Percentiles rank a stretch among this genome's conserved stretches.
phyloP scores from a whole-genome alignment of 2,329 filamentous ascomycete genomes.

The Helotiales sp. region DNA sequence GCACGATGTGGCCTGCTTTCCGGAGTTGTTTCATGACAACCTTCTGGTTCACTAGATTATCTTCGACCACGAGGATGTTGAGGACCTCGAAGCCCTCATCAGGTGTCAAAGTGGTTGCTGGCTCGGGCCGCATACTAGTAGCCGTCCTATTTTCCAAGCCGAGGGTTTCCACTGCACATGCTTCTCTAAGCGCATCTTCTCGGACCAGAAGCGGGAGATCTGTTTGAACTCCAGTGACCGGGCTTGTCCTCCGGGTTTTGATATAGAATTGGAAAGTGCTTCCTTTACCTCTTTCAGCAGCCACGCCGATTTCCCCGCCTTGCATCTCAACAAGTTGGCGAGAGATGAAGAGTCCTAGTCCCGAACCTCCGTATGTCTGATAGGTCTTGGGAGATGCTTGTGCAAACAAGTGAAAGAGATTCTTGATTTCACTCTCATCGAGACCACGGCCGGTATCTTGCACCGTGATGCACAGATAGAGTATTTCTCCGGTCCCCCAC shows the following conservation, averaged over 20 bases:
- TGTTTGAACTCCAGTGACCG: constrained; percentile 27
- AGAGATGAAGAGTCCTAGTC: constrained; percentile 78
- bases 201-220: constrained; percentile 25
- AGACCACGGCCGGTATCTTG: constrained; percentile 77
- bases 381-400: constrained; percentile 78
- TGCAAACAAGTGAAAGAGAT: constrained; percentile 78
- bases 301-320: constrained; percentile 77
- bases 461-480: constrained; percentile 75
- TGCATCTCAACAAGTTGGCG: constrained; percentile 79
- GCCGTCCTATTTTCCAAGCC: not conserved
- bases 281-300: constrained; percentile 67
- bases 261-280: constrained; percentile 76
- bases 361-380: constrained; percentile 75
- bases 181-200: constrained; percentile 27
- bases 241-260: constrained; percentile 52
- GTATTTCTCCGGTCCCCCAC: constrained; percentile 47
- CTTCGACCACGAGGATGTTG: constrained; percentile 58
- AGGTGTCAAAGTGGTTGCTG: not conserved
- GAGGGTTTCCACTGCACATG: constrained; percentile 22
- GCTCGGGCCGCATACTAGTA: not conserved
- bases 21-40: constrained; percentile 56
- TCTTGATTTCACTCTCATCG: constrained; percentile 69
- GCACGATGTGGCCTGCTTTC: constrained; percentile 61
- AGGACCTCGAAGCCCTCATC: not conserved
- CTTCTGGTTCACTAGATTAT: constrained; percentile 64